phyloP scores from a whole-genome alignment of 176 grass and related monocot genomes.

The Oryza coarctata region DNA sequence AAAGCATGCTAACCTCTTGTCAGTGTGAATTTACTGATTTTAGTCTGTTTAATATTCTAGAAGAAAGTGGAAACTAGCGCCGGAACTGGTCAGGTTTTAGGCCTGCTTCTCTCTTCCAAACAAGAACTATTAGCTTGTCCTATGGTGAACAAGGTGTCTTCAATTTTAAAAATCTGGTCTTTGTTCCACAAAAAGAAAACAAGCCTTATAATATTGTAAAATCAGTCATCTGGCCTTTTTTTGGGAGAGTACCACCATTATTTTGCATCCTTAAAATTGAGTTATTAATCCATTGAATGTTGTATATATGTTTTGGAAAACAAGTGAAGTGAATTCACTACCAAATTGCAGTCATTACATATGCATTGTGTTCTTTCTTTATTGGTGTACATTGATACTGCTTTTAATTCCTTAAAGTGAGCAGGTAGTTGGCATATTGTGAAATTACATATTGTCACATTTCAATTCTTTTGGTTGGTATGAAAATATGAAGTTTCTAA shows the following conservation, averaged over 20 bases:
- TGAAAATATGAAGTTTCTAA: slow-evolving; percentile 1
- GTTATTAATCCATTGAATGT: background rate
- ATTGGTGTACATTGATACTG: background rate
- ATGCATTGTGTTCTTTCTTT: background rate
- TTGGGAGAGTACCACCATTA: background rate
- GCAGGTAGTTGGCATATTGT: background rate
- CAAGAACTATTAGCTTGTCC: background rate
- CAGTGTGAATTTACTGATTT: background rate
- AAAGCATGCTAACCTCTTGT: background rate
- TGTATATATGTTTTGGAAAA: slow-evolving; percentile 17
- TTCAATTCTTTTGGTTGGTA: slow-evolving; percentile 7
- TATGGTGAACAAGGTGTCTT: background rate
- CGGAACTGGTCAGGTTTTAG: background rate
- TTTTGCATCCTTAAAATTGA: slow-evolving; percentile 6
- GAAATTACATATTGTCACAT: background rate
- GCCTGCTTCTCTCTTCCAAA: slow-evolving; percentile 5
- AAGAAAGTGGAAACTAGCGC: background rate
- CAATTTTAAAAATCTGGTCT: slow-evolving; percentile 3
- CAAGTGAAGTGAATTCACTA: slow-evolving; percentile 3
- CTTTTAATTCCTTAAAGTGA: background rate
- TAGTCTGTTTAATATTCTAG: background rate
- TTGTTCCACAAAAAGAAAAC: background rate
- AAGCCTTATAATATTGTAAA: background rate
- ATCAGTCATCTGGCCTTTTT: background rate
- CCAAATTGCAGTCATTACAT: background rate